Conservation (phyloP, 2,329 filamentous ascomycete genomes). For the Cladosporium sp. region DNA sequence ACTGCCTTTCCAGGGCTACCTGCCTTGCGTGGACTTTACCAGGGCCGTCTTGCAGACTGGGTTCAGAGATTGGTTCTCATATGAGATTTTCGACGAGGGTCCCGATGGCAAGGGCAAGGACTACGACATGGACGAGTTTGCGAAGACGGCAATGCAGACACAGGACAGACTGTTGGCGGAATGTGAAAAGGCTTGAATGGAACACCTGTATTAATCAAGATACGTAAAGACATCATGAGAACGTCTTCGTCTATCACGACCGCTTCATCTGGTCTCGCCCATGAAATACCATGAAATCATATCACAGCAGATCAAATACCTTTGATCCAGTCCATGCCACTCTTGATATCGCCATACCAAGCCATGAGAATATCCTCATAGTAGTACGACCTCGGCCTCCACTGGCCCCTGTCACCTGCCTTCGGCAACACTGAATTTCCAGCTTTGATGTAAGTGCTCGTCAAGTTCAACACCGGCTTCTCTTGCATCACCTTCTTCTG, state of each 20-base stretch:
- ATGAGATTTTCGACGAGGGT: conserved; percentile 70
- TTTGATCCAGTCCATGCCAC: conserved; percentile 43
- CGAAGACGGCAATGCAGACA: conserved; percentile 22
- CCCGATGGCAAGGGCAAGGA: conserved; percentile 56
- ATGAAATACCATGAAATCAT: neutral
- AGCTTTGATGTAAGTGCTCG: conserved; percentile 55
- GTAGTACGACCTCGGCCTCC: conserved; percentile 49
- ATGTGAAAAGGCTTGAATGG: conserved; percentile 9
- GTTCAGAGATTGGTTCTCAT: conserved; percentile 66
- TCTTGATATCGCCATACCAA: conserved; percentile 46
- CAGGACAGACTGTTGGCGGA: conserved; percentile 17
- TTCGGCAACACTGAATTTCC: conserved; percentile 50
- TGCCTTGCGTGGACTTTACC: conserved; percentile 67
- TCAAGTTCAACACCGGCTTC: conserved; percentile 48
- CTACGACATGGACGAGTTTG: conserved; percentile 48
- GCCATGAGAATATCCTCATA: conserved; percentile 48
- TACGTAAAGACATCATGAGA: neutral
- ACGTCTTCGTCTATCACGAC: neutral
- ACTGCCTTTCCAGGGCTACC: conserved; percentile 69
- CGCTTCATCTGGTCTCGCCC: neutral
- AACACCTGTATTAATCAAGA: neutral
- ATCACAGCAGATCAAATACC: neutral
- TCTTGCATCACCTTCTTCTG: conserved; percentile 44
- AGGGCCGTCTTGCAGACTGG: conserved; percentile 68
- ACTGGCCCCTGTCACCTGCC: conserved; percentile 48